Conservation (phyloP, 208 protist species). For the Trypanosoma melophagium region DNA sequence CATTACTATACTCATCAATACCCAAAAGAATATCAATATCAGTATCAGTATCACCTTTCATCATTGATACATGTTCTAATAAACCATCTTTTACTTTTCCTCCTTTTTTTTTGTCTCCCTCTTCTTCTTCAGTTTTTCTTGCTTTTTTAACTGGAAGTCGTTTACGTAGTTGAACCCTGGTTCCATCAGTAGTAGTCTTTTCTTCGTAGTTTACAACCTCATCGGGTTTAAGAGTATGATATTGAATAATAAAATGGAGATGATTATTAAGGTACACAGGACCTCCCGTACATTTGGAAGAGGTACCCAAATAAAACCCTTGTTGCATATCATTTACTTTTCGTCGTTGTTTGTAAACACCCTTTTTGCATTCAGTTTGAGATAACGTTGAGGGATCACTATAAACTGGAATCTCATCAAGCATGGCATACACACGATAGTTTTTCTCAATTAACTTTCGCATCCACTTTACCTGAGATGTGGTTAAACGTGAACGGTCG, state of each 20-base stretch:
- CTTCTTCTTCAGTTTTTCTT: neutral
- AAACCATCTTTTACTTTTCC: neutral
- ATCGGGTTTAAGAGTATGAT: constrained; percentile 13
- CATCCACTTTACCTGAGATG: constrained; percentile 21
- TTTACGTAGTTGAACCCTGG: neutral
- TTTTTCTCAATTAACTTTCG: constrained; percentile 32
- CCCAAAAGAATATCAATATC: neutral
- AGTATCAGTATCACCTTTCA: neutral
- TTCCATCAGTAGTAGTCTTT: neutral
- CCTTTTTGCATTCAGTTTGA: neutral
- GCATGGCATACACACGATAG: constrained; percentile 30
- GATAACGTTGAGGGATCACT: neutral
- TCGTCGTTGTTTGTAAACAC: neutral
- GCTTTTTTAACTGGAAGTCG: neutral
- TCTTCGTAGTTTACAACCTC: constrained; percentile 14
- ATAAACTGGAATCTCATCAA: constrained; percentile 34
- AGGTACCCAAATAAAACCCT: constrained; percentile 12
- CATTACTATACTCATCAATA: neutral
- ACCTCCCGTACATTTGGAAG: constrained; percentile 21
- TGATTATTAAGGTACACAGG: constrained; percentile 38
- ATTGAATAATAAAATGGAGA: constrained; percentile 31
- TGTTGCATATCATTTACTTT: neutral
- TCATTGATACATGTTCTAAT: no score
- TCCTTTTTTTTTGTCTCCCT: neutral
- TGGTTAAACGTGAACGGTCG: neutral